Conservation (phyloP, 73 alveolate genomes). For the Tetrahymena malaccensis region DNA sequence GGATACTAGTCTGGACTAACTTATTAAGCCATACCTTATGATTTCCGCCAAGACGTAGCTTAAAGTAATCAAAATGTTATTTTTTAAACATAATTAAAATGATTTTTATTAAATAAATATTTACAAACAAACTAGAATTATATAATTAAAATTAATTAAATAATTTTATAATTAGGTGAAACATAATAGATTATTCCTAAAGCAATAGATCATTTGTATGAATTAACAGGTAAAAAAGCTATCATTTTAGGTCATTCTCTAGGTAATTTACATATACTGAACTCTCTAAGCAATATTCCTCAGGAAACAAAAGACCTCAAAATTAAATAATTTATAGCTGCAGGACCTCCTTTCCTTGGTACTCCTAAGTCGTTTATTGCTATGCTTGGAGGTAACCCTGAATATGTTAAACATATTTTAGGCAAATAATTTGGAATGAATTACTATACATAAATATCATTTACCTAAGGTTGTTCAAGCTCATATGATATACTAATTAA, state of each 20-base stretch:
- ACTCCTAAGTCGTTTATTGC: conserved; percentile 11
- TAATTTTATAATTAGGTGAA: neutral
- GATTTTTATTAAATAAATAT: no score
- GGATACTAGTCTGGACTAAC: conserved; percentile 15
- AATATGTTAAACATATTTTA: neutral
- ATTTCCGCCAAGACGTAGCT: conserved; percentile 3
- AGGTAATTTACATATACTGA: conserved; percentile 13
- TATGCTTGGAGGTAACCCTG: conserved; percentile 22
- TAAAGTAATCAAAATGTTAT: neutral
- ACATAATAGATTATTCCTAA: neutral
- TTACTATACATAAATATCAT: neutral
- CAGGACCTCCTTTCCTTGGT: conserved; percentile 28
- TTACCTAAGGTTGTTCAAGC: neutral
- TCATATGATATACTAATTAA: neutral
- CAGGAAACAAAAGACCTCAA: neutral
- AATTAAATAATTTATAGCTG: neutral
- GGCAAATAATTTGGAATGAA: conserved; percentile 14
- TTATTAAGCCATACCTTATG: conserved; percentile 24
- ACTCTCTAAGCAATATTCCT: neutral
- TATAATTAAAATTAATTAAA: no score
- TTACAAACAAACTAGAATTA: no score
- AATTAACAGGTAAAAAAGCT: conserved; percentile 1
- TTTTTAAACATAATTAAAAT: no score
- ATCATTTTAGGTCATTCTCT: conserved; percentile 2
- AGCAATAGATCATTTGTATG: neutral